phyloP scores from a whole-genome alignment of 139 green algal genomes.

The Chlamydomonas applanata region DNA sequence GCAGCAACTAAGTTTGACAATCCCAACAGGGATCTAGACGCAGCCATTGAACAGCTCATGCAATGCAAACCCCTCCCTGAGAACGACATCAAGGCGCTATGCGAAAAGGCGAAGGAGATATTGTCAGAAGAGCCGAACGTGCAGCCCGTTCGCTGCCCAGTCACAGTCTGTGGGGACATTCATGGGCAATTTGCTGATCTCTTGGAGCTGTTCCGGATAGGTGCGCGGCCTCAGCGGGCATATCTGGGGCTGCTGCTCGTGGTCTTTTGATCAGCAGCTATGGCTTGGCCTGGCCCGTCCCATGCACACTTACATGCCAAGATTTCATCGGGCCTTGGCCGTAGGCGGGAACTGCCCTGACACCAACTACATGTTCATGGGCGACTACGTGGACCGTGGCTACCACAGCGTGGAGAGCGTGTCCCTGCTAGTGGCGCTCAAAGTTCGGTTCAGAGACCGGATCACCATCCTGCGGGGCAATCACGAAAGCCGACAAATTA shows the following conservation, averaged over 20 bases:
- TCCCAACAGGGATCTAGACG: conserved; percentile 70
- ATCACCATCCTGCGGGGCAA: conserved; percentile 98
- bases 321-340: too few relatives aligned
- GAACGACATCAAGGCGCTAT: conserved; percentile 87
- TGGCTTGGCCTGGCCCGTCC: neutral
- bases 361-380: conserved; percentile 99
- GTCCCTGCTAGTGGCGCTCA: conserved; percentile 86
- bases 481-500: conserved; percentile 98
- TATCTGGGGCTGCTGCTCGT: neutral
- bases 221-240: neutral
- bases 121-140: conserved; percentile 93
- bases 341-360: conserved; percentile 84
- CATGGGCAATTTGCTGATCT: conserved; percentile 98
- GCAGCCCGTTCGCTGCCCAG: conserved; percentile 89
- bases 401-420: conserved; percentile 98
- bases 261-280: neutral
- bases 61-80: conserved; percentile 91
- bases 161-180: conserved; percentile 98
- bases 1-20: conserved; percentile 15
- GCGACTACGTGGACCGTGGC: conserved; percentile 97
- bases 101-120: conserved; percentile 92
- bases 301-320: neutral
- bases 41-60: conserved; percentile 83
- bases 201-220: conserved; percentile 94
- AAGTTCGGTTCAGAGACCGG: conserved; percentile 90